A percentile compares a stretch with the other conserved stretches of the same genome.
Conservation (phyloP, 345 rosid genomes). For the Cochlearia excelsa region DNA sequence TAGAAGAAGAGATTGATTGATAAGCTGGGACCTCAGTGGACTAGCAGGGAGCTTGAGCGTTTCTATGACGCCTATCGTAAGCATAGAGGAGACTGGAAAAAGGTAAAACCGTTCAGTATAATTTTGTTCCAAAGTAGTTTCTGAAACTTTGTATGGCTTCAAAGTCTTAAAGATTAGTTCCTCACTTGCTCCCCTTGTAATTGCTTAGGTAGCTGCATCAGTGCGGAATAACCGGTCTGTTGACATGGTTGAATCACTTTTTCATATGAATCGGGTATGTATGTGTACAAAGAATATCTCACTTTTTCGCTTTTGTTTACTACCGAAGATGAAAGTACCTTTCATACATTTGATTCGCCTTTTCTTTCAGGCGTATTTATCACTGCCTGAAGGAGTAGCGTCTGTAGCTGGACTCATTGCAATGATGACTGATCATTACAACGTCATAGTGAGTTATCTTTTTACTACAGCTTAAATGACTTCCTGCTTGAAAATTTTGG, state of each 20-base stretch:
- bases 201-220: constrained; percentile 55
- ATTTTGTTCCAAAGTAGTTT: not conserved
- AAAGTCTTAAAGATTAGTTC: not conserved
- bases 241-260: constrained; percentile 92
- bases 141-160: constrained; percentile 7
- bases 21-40: constrained; percentile 92
- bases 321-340: not conserved
- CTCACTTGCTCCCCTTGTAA: not conserved
- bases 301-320: no score
- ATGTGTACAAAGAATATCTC: not conserved
- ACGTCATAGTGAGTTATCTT: constrained; percentile 55
- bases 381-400: constrained; percentile 91
- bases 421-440: constrained; percentile 97
- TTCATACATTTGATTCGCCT: constrained; percentile 4
- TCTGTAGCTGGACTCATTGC: constrained; percentile 92
- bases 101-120: constrained; percentile 46
- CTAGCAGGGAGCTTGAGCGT: constrained; percentile 67
- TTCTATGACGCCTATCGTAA: constrained; percentile 82
- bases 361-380: constrained; percentile 75
- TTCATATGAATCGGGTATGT: constrained; percentile 66
- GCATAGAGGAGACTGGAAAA: constrained; percentile 81
- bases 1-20: constrained; percentile 74
- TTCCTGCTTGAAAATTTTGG: constrained; percentile 6
- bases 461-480: not conserved
- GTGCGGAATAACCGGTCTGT: constrained; percentile 59